Evolutionary conservation across 2,329 filamentous ascomycete species (phyloP), one percentile per base, ranked within the genome.

Genomic region (Ophiostoma piceae): DNA sequence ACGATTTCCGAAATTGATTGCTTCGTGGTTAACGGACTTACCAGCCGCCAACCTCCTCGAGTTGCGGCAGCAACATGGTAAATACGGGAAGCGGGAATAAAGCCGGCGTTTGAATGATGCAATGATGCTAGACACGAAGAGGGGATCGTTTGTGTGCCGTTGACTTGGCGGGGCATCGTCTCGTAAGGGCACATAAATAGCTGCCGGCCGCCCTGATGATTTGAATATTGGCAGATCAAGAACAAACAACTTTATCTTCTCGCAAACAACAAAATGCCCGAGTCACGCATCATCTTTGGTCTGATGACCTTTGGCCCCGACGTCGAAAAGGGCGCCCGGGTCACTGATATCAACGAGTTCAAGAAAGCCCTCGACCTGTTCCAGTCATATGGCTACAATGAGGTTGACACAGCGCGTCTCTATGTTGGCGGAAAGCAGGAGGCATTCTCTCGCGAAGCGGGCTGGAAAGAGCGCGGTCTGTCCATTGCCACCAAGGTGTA

Each of bases 251-350:
- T 57, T 16, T 26, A n/a, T 8, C 5, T 22, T 57, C n/a, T 26
- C 11, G 22, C 51, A 57, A 57, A 2, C 26, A 57, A 62, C 57
- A 32, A 32, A 32, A 65, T 65, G 60, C 32, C 60, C 60, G 35
- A 37, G 60, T 37, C 66, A 69, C 68, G 72, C 66, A 70, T 92
- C 75, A 92, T 96, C 82, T 87, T 96, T 54, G 92, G 92, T 73
- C 84, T 93, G 69, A 95, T 96, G 92, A 94, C 90, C 76, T 93
- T 92, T 81, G 91, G 90, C 39, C 87, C 91, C 2, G 85, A 87
- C 70, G 83, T 84, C 71, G 74, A 77, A 14, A 74, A 77, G 14
- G 92, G 91, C 47, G 91, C 90, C 64, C 88, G 92, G 65, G 88
- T 96, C 76, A 94, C 91, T 11, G 81, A 83, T 69, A 41, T 84